A percentile compares a stretch with the other conserved stretches of the same genome.
Conservation (phyloP, 495 filamentous ascomycete species). For the Trichoderma asperelloides region DNA sequence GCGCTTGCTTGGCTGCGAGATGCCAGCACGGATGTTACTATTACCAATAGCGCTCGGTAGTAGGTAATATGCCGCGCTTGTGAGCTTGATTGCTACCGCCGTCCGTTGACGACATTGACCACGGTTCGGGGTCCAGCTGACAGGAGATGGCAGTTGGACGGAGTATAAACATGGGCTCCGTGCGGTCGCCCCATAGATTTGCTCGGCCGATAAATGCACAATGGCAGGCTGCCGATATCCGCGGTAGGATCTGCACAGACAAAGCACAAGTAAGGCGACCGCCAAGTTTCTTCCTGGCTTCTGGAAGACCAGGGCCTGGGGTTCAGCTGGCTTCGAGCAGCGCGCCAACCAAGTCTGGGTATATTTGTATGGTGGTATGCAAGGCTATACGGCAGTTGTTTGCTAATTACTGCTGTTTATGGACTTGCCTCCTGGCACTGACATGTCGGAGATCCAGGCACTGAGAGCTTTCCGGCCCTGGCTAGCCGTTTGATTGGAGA, state of each 20-base stretch:
- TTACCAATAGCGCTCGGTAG: no score
- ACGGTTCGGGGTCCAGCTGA: background rate
- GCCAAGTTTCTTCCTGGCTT: background rate
- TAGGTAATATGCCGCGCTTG: background rate
- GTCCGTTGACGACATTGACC: background rate
- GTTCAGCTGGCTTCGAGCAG: background rate
- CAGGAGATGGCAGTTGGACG: background rate
- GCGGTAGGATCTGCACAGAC: background rate
- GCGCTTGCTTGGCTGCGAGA: background rate
- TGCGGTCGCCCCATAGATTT: background rate
- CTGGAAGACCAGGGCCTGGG: background rate
- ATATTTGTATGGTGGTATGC: background rate
- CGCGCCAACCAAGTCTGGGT: background rate
- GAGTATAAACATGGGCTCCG: background rate
- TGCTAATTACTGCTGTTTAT: background rate
- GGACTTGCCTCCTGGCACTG: background rate
- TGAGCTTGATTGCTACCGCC: background rate
- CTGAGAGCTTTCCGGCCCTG: background rate
- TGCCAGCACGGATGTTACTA: background rate
- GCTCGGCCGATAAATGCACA: background rate
- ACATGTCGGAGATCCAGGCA: background rate
- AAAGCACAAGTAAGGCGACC: background rate
- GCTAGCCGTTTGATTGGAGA: background rate
- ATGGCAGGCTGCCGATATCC: background rate
- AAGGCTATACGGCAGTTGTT: background rate